Conservation (phyloP, 2,329 filamentous ascomycete genomes). For the Plectosphaerella cucumerina region DNA sequence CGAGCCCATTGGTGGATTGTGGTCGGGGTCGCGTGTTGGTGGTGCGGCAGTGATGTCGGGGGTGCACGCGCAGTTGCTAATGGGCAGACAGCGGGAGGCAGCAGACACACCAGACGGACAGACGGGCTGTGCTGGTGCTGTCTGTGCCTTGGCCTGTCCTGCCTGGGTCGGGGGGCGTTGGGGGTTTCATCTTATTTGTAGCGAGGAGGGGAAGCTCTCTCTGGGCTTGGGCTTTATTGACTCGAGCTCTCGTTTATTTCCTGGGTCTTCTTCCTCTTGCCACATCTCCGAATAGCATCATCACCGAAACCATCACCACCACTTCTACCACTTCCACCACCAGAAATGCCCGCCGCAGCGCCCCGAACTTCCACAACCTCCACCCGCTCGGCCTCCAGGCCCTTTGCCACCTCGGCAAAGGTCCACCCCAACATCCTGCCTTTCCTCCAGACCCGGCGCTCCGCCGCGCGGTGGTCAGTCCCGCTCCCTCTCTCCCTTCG, state of each 20-base stretch:
- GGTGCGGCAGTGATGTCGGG: too few relatives aligned
- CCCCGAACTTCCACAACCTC: neutral
- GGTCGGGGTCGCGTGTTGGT: neutral
- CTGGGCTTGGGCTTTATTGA: too few relatives aligned
- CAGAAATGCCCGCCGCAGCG: neutral
- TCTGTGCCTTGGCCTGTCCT: too few relatives aligned
- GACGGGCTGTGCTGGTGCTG: too few relatives aligned
- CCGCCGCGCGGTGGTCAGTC: conserved; percentile 26
- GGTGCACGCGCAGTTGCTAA: too few relatives aligned
- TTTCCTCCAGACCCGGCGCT: conserved; percentile 22
- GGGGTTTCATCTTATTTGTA: too few relatives aligned
- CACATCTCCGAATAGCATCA: neutral
- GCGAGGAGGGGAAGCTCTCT: too few relatives aligned
- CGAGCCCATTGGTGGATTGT: neutral
- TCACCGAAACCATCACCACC: neutral
- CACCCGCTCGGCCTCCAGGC: conserved; percentile 13
- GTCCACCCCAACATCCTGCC: conserved; percentile 28
- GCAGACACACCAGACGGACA: too few relatives aligned
- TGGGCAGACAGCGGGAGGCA: too few relatives aligned
- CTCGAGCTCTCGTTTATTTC: neutral
- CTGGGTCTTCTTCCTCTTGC: neutral
- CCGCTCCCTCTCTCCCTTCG: conserved; percentile 1
- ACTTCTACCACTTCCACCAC: neutral
- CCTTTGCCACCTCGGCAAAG: conserved; percentile 28
- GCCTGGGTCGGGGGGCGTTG: too few relatives aligned